Conservation (phyloP, 345 rosid species). For the Citropsis articulata region DNA sequence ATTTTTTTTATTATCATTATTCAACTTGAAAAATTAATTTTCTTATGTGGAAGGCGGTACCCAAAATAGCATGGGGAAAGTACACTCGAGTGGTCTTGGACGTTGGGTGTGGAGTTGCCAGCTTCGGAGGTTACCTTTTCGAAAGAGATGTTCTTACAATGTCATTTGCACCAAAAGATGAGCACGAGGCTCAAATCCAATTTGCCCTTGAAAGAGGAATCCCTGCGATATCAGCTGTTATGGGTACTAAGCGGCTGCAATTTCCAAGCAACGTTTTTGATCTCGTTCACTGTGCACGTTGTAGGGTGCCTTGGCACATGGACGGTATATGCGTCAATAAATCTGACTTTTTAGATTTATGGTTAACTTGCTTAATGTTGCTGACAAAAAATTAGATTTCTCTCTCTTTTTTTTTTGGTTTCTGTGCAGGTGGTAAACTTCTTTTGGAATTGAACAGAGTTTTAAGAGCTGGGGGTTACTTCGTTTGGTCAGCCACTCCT, state of each 20-base stretch:
- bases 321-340: conserved; percentile 36
- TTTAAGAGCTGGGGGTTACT: conserved; percentile 85
- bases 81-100: conserved; percentile 69
- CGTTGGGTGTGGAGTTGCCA: conserved; percentile 97
- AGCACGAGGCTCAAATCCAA: conserved; percentile 96
- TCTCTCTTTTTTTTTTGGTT: no score
- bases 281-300: conserved; percentile 85
- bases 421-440: conserved; percentile 54
- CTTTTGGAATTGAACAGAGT: conserved; percentile 86
- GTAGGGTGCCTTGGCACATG: conserved; percentile 93
- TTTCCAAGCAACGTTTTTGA: conserved; percentile 93
- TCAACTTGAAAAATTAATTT: neutral
- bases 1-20: no score
- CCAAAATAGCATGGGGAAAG: conserved; percentile 79
- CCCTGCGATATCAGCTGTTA: conserved; percentile 94
- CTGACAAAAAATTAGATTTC: neutral
- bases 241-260: conserved; percentile 88
- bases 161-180: conserved; percentile 98
- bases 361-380: neutral
- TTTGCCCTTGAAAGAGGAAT: conserved; percentile 95
- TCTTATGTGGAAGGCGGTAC: conserved; percentile 47
- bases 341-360: neutral
- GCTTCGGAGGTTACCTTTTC: conserved; percentile 84
- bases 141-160: conserved; percentile 85
- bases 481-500: conserved; percentile 97